Evolutionary conservation across 2,329 filamentous ascomycete genomes (phyloP), one percentile per base, ranked within the genome.

Genomic region (Apiospora phragmitis): DNA sequence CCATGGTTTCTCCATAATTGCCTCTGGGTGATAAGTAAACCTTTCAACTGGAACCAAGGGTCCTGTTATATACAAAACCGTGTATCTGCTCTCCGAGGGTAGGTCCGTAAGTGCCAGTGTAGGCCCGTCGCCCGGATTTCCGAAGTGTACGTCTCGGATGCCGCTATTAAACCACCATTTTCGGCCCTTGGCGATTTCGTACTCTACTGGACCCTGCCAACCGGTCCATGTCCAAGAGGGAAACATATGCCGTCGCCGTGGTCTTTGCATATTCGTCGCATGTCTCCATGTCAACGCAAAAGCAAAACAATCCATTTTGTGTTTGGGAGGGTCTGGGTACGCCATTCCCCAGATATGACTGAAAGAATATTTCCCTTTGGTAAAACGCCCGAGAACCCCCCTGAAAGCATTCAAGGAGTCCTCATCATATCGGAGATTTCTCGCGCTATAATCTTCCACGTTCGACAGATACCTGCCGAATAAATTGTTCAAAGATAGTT

Each of bases 181-280:
- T 21, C 5, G 6, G 18, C 43, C 43, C 4, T 18, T 8, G 18
- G 1, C 0, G 7, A 45, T 21, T 6, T 45, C 21, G 9, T 47
- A n/a, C 43, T n/a, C 7, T 11, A 47, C 43, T 47, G 21, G 8
- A 3, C 47, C 47, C 7, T 68, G 16, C 68, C 68, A 62, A 6
- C 68, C 68, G 6, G 12, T 35, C 47, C 68, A 69, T 0, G 49
- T 29, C 68, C 68, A 69, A 9, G 45, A 59, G 26, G 68, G 68
- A 62, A 69, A 69, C 12, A 24, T 26, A 5, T 4, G 7, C 21
- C 68, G 68, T 3, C 68, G 47, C n/a, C 38, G 59, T 8, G 29
- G 59, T 11, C 18, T 65, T 12, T n/a, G 21, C 9, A 41, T 3
- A 35, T 5, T 16, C 11, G 14, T 8, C 2, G 9, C 29, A 24